Conservation (phyloP, 345 rosid species). For the Salix viminalis region DNA sequence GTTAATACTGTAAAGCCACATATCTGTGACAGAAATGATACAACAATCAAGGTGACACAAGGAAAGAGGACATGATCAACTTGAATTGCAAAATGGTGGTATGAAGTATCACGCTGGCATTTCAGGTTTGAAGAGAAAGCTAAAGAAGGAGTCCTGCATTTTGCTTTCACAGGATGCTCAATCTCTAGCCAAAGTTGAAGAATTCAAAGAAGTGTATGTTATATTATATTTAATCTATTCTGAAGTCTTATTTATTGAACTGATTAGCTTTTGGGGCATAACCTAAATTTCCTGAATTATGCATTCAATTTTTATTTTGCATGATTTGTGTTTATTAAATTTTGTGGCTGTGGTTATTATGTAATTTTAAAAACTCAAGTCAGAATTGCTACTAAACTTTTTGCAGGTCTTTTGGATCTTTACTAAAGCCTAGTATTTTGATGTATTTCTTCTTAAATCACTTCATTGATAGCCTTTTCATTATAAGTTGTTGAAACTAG, state of each 20-base stretch:
- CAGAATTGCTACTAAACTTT: not conserved
- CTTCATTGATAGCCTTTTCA: not conserved
- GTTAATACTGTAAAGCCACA: conserved; percentile 26
- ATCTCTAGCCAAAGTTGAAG: conserved; percentile 55
- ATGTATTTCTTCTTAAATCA: not conserved
- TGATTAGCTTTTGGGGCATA: not conserved
- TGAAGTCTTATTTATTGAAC: not conserved
- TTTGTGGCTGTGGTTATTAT: not conserved
- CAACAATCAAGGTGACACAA: conserved; percentile 14
- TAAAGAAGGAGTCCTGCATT: conserved; percentile 40
- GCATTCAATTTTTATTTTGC: conserved; percentile 5
- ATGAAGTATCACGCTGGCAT: conserved; percentile 25
- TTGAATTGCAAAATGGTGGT: conserved; percentile 31
- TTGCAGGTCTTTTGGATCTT: not conserved
- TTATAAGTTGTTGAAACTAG: not conserved
- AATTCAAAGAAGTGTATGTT: conserved; percentile 68
- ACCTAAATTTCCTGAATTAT: not conserved
- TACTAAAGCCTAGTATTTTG: not conserved
- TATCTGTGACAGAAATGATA: conserved; percentile 35
- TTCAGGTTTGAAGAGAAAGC: conserved; percentile 43
- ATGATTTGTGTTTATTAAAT: not conserved
- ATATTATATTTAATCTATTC: not conserved
- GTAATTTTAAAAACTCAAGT: not conserved
- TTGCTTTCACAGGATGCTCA: conserved; percentile 59
- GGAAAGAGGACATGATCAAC: conserved; percentile 24